Evolutionary conservation across 805 yeast genomes (phyloP).

Genomic region (Metschnikowia cerradonensis): DNA sequence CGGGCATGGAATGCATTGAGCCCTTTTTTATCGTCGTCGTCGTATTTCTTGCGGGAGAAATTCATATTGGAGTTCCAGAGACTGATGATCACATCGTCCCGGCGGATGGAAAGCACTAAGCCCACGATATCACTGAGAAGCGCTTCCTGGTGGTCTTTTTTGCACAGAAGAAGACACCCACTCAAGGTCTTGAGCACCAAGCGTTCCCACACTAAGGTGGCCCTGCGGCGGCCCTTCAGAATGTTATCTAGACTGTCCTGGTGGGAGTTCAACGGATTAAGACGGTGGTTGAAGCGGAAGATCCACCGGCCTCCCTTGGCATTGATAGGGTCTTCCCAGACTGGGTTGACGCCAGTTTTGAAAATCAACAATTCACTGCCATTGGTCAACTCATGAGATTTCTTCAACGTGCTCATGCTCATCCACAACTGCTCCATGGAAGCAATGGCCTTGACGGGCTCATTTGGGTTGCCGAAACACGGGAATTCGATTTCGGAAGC

Average conservation of each 20-base stretch:
- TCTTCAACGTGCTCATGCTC: slow-evolving; percentile 37
- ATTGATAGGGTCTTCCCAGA: slow-evolving; percentile 66
- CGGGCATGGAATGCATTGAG: slow-evolving; percentile 43
- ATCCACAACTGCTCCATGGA: slow-evolving; percentile 54
- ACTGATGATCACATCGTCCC: slow-evolving; percentile 55
- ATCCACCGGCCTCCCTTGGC: slow-evolving; percentile 62
- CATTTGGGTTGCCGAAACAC: slow-evolving; percentile 16
- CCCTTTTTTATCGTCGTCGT: slow-evolving; percentile 23
- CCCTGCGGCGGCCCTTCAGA: slow-evolving; percentile 28
- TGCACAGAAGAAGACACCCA: slow-evolving; percentile 45
- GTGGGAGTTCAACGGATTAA: slow-evolving; percentile 11
- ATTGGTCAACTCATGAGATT: slow-evolving; percentile 33
- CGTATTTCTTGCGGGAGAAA: slow-evolving; percentile 23
- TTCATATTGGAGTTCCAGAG: slow-evolving; percentile 58
- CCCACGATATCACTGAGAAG: slow-evolving; percentile 54
- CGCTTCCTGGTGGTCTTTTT: slow-evolving; percentile 33
- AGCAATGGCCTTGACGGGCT: slow-evolving; percentile 32
- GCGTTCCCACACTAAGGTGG: slow-evolving; percentile 52
- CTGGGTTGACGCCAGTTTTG: slow-evolving; percentile 57
- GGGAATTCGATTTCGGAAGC: slow-evolving; percentile 42
- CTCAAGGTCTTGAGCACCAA: slow-evolving; percentile 49
- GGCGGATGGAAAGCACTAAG: slow-evolving; percentile 53
- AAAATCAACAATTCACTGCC: slow-evolving; percentile 56
- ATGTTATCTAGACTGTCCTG: slow-evolving; percentile 19
- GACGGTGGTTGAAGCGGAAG: slow-evolving; percentile 43